Evolutionary conservation across 768 basidiomycete species (phyloP).

Genomic region (Xerocomellus amylosporus): DNA sequence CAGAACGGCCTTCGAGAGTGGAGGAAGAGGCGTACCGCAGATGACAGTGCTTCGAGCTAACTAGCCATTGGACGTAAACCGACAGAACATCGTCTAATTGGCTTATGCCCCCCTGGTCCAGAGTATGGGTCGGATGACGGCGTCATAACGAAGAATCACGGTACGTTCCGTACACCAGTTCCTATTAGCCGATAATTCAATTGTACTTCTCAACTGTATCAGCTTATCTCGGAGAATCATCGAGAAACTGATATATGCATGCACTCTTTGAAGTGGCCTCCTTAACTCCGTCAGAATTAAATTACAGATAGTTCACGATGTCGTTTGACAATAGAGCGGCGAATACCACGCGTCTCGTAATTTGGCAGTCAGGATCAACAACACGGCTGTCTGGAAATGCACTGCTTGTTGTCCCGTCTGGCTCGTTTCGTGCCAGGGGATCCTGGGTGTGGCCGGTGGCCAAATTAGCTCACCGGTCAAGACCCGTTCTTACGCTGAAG

Average conservation of each 20-base stretch:
- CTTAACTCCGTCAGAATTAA: background rate
- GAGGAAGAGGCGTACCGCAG: constrained; percentile 47
- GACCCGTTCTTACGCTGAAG: constrained; percentile 3
- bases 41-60: constrained; percentile 10
- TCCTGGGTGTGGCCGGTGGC: constrained; percentile 13
- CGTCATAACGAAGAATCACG: constrained; percentile 1
- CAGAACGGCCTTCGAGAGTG: constrained; percentile 71
- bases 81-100: background rate
- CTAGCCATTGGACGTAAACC: background rate
- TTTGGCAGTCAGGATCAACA: background rate
- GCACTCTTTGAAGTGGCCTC: background rate
- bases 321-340: constrained; percentile 7
- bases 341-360: constrained; percentile 1
- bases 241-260: background rate
- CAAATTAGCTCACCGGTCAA: constrained; percentile 15
- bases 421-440: background rate
- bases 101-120: background rate
- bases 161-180: constrained; percentile 6
- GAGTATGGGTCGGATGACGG: background rate
- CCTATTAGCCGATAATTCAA: background rate
- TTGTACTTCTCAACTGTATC: background rate
- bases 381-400: background rate
- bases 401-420: background rate
- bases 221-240: constrained; percentile 12
- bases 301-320: background rate